Evolutionary conservation across 495 filamentous ascomycete genomes (phyloP), one percentile per base, ranked within the genome.

Genomic region (Pyrenula aspistea): DNA sequence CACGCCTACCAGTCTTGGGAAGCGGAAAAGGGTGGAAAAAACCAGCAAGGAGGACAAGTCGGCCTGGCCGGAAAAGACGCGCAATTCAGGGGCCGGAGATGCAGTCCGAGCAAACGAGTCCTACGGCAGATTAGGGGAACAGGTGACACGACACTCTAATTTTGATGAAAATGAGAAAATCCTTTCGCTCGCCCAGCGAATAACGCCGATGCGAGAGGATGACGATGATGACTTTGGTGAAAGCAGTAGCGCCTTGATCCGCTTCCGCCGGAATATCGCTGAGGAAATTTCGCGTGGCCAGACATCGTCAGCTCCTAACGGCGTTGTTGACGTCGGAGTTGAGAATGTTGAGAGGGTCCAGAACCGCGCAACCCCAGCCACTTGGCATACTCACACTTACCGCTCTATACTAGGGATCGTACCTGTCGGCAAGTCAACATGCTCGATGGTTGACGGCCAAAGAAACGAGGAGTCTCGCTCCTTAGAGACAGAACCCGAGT

Each of bases 351-450:
- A 63, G 58, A 52, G 25, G 53, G 54, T 53, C 15, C 56, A 62
- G 56, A 60, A 67, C 57, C 22, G 24, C 22, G 57, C 53, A 42
- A 24, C 50, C 25, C 53, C 42, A 25, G 70, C 73, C 21, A 84
- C 77, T 62, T 97, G 90, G 91, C 80, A 79, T 60, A 92, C 90
- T 10, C 89, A 86, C 70, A 91, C 93, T 65, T 99, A 96, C 66
- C 77, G 90, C 56, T 87, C 91, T 10, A 89, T 99, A 58, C 70
- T 99, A 61, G 93, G 91, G 2, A 86, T 97, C 24, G 85, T 92
- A 12, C 83, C 86, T 19, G 70, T 98, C 22, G 67, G 73, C 36
- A 62, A 58, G 19, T 54, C 20, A 59, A 57, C 55, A 15, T 36
- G 60, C 12, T 59, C 65, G 15, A 57, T 53, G 24, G 60, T 64